Percentiles rank a stretch among this genome's conserved stretches.
Evolutionary conservation across 495 filamentous ascomycete genomes (phyloP).

Genomic region (Daldinia concentrica): DNA sequence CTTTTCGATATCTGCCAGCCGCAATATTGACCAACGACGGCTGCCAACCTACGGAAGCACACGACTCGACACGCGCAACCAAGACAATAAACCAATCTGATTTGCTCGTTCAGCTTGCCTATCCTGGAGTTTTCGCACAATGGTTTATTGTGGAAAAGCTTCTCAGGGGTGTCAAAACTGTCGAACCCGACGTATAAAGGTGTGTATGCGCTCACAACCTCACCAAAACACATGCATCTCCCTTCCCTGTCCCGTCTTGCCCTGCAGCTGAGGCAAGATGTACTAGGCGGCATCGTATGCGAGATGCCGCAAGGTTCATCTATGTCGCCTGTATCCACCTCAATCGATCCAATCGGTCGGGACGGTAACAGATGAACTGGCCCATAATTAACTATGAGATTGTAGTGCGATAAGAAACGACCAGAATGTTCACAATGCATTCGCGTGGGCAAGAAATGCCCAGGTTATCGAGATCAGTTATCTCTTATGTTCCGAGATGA

Average conservation of each 20-base stretch:
- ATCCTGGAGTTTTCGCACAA: conserved; percentile 50
- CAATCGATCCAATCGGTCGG: conserved; percentile 21
- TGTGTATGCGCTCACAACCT: conserved; percentile 41
- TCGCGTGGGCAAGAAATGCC: conserved; percentile 65
- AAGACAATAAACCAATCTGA: conserved; percentile 32
- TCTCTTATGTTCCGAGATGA: conserved; percentile 79
- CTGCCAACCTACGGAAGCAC: conserved; percentile 36
- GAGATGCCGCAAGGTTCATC: conserved; percentile 14
- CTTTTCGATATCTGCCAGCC: conserved; percentile 44
- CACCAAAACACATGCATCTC: conserved; percentile 20
- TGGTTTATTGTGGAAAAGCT: conserved; percentile 80
- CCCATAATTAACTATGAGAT: conserved; percentile 29
- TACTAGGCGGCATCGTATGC: conserved; percentile 9
- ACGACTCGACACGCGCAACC: conserved; percentile 30
- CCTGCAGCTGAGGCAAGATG: conserved; percentile 26
- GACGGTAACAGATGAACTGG: conserved; percentile 13
- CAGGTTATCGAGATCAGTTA: conserved; percentile 74
- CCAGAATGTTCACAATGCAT: conserved; percentile 74
- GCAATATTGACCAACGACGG: conserved; percentile 37
- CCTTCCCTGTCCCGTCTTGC: conserved; percentile 18
- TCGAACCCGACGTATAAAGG: conserved; percentile 71
- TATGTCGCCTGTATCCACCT: conserved; percentile 21
- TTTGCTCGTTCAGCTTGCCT: conserved; percentile 43
- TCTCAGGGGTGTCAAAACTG: conserved; percentile 75
- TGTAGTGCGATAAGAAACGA: conserved; percentile 70